These are phyloP conservation scores for Phaffomyces thermotolerans DNA, from an alignment of 805 yeast genomes.

Conservation along the genomic window DNA sequence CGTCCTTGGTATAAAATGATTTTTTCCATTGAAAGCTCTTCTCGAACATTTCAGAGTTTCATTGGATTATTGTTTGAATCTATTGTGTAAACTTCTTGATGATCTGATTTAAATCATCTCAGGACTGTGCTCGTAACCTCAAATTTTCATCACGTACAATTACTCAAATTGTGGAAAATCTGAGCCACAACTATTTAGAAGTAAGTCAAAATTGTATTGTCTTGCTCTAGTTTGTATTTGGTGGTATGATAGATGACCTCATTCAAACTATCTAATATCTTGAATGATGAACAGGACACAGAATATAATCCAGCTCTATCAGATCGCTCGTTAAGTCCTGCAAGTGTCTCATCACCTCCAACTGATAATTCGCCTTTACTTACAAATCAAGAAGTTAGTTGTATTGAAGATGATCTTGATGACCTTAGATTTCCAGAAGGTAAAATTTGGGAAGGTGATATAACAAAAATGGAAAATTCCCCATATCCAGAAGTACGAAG, in stretches of 20 bases:
- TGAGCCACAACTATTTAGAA: no score
- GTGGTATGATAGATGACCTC: not conserved
- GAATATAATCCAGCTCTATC: not conserved
- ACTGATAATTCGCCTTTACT: constrained; percentile 5
- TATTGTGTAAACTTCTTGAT: no score
- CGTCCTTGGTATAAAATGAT: no score
- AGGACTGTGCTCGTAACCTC: no score
- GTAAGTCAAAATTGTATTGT: no score
- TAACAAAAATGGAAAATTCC: constrained; percentile 32
- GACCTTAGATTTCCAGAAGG: constrained; percentile 6
- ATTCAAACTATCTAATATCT: not conserved
- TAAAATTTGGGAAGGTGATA: constrained; percentile 8
- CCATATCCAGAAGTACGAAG: constrained; percentile 65
- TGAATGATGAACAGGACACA: not conserved
- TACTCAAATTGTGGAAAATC: no score
- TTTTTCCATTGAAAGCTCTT: no score
- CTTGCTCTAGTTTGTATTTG: no score
- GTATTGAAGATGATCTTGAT: constrained; percentile 7
- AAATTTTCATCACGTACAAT: no score
- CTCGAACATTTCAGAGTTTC: no score
- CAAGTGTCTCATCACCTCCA: not conserved
- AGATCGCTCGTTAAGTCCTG: not conserved
- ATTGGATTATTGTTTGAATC: no score
- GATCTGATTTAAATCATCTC: no score
- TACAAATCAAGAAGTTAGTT: not conserved